Base-by-base conservation (phyloP, 495 filamentous ascomycete species). In the Margaritispora aquatica region DNA sequence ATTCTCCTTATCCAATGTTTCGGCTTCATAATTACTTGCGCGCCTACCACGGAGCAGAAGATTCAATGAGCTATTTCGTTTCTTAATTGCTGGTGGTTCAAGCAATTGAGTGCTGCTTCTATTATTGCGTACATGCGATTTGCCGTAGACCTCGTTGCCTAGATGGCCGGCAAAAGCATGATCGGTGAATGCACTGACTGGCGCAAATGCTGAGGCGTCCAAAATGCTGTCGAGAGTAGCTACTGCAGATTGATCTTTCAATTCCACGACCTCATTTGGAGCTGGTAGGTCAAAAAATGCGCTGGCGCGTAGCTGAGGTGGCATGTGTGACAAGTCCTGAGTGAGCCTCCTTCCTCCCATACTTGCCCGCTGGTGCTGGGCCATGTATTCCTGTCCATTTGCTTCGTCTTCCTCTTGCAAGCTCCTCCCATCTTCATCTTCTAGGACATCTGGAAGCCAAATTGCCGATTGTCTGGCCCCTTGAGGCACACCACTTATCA, bases 101-200 rank as follows among this genome's bases (percentile, higher is more conserved):
- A 57, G 36, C 20, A 66, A 34, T 46, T 63, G 44, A 31, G 57
- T 54, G 19, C 15, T 61, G 23, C 60, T 64, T 22, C 29, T 51
- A 38, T 50, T 63, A n/a, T 63, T 55, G 15, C 51, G 38, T 0
- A 27, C 15, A 27, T 59, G 51, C 15, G 59, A 17, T 54, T 29
- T 68, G 1, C 80, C 80, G 63, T 89, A 88, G 0, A 89, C 80
- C 63, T 89, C 82, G 0, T 79, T 68, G 51, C 87, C 87, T 17
- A 87, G 68, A 50, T 83, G 82, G 15, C 92, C 93, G 26, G 86
- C 88, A 59, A 88, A 89, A 10, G 88, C 87, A 70, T 98, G 94
- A 67, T 97, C 92, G 0, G 90, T 96, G 66, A 97, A 97, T 51
- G 94, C 94, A 46, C 80, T 90, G 46, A 96, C 90, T n/a, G 94